Evolutionary conservation across 2,329 filamentous ascomycete genomes (phyloP).

Genomic region (Chrysoporthe cubensis): DNA sequence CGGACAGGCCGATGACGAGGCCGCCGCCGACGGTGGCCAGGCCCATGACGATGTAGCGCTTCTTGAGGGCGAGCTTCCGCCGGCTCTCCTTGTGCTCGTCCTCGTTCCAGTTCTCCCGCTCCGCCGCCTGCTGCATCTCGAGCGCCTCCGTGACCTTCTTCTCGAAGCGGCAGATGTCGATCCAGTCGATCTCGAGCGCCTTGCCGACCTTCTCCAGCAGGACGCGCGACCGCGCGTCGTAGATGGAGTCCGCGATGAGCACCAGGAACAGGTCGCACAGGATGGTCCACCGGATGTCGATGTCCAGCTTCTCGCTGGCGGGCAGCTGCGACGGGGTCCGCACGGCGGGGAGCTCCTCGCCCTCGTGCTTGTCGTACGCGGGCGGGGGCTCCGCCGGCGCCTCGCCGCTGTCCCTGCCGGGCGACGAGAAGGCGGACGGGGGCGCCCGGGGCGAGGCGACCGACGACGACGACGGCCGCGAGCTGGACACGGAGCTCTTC

Average conservation of each 20-base stretch:
- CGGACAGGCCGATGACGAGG: conserved; percentile 92
- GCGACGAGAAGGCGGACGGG: conserved; percentile 29
- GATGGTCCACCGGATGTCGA: conserved; percentile 95
- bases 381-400: conserved; percentile 56
- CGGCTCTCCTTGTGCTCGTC: conserved; percentile 89
- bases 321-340: conserved; percentile 83
- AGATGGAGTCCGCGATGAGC: conserved; percentile 93
- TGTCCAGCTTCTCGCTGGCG: conserved; percentile 82
- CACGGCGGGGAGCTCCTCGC: conserved; percentile 76
- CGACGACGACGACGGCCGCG: conserved; percentile 12
- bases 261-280: conserved; percentile 94
- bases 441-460: conserved; percentile 20
- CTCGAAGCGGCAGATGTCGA: conserved; percentile 95
- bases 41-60: conserved; percentile 92
- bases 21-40: conserved; percentile 94
- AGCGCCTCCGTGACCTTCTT: conserved; percentile 95
- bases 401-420: conserved; percentile 45
- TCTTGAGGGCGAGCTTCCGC: conserved; percentile 78
- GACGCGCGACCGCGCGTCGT: conserved; percentile 85
- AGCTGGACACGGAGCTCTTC: conserved; percentile 25
- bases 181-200: conserved; percentile 80
- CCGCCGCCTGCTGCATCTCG: conserved; percentile 94
- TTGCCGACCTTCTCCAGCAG: conserved; percentile 82
- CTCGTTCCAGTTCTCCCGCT: conserved; percentile 98
- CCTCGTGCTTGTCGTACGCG: conserved; percentile 65